Evolutionary conservation across 1,284 basidiomycete species (phyloP), one percentile per base, ranked within the genome.

Genomic region (Trichosporon sp.): DNA sequence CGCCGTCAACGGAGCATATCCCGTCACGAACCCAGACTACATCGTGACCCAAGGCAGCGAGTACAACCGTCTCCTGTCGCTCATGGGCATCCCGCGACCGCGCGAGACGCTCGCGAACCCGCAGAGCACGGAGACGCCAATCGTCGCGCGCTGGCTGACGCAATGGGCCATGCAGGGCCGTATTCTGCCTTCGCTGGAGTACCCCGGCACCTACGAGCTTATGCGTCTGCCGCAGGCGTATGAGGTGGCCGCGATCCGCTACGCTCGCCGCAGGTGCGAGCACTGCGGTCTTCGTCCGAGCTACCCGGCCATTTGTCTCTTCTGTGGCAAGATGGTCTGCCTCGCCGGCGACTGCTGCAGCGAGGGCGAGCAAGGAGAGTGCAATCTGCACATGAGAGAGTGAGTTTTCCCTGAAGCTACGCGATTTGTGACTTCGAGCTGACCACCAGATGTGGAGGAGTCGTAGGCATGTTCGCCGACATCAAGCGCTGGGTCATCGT

Each of bases 361-460:
- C 70, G 91, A 94, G 71, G 81, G 84, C 69, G 79, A 86, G 64
- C 79, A 90, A 83, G 82, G 87, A 34, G 96, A 99, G 77, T 98
- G 95, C 80, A 99, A 98, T 78, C 87, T 91, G 82, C 96, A 99
- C 78, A 90, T 89, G 70, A 85, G 92, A 84, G 89, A 91, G 91
- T 96, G 78, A 80, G 92, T 87, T 13, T 5, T 27, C 14, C n/a
- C n/a, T n/a, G n/a, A 31, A 19, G 33, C 19, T 16, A 6, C 14
- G 19, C 3, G 4, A 2, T 40, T 13, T 14, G 11, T 4, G 14
- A 60, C 36, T 65, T 9, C 46, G n/a, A 23, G 11, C 61, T 66
- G 36, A 63, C n/a, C 62, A 9, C 8, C 40, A 96, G 94, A 66
- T 99, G 95, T 71, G 92, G 91, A 8, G 94, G 93, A 2, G 87